Evolutionary conservation across 2,329 filamentous ascomycete species (phyloP).

Genomic region (Emericellopsis atlantica): DNA sequence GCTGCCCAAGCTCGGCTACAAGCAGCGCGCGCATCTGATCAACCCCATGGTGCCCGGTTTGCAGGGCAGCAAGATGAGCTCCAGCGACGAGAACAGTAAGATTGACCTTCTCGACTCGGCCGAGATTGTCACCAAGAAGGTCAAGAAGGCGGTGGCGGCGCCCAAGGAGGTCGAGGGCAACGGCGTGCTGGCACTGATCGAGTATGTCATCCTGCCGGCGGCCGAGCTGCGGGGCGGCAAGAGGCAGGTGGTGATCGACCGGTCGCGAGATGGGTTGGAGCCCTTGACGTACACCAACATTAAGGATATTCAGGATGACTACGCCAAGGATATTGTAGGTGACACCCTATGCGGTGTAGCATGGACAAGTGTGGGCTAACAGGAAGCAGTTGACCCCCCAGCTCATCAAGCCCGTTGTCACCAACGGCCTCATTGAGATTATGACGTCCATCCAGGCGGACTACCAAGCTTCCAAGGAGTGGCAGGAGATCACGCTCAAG

Average conservation of each 20-base stretch:
- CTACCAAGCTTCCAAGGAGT: slow-evolving; percentile 60
- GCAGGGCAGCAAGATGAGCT: slow-evolving; percentile 75
- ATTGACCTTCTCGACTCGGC: slow-evolving; percentile 81
- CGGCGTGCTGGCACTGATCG: slow-evolving; percentile 74
- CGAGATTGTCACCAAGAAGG: slow-evolving; percentile 67
- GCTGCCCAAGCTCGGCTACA: slow-evolving; percentile 77
- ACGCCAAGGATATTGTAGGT: slow-evolving; percentile 61
- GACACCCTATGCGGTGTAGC: background rate
- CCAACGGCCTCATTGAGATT: slow-evolving; percentile 58
- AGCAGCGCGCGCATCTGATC: slow-evolving; percentile 30
- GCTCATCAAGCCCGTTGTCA: slow-evolving; percentile 73
- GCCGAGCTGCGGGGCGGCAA: slow-evolving; percentile 44
- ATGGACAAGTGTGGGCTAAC: no score
- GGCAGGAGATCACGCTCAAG: slow-evolving; percentile 56
- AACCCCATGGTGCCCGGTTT: slow-evolving; percentile 83
- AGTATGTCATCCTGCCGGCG: slow-evolving; percentile 75
- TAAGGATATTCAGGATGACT: slow-evolving; percentile 66
- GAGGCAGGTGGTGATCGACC: slow-evolving; percentile 55
- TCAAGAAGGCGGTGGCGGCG: slow-evolving; percentile 71
- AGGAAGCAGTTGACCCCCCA: slow-evolving; percentile 59
- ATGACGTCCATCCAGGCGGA: slow-evolving; percentile 66
- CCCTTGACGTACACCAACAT: slow-evolving; percentile 72
- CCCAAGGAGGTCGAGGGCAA: slow-evolving; percentile 73
- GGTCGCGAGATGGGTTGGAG: slow-evolving; percentile 51
- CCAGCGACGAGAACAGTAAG: slow-evolving; percentile 68